Base-by-base conservation (phyloP, 306 rosid species). In the Sphenostylis stenocarpa region DNA sequence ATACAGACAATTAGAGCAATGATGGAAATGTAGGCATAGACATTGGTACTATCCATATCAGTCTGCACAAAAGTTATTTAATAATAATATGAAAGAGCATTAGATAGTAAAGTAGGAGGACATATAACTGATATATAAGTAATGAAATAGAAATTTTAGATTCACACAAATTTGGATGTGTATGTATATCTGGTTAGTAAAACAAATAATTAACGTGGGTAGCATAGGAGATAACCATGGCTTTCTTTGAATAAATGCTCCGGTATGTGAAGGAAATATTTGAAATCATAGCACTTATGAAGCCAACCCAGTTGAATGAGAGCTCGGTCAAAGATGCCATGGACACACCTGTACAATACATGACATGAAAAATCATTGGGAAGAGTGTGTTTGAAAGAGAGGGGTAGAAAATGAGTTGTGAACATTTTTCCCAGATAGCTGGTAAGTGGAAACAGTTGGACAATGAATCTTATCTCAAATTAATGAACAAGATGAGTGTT, bases 291-390 rank as follows among this genome's bases (percentile, higher is more conserved):
- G 98, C 98, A 83, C 97, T 94, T 31, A 87, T 78, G 79, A 94
- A 94, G 28, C 98, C 98, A 14, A 63, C 53, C 98, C 97, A 94
- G 80, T 94, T 94, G 87, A 94, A 94, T 23, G 98, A 94, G 29
- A 94, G 96, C 82, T 94, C 98, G 43, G 98, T 94, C 83, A 94
- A 73, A 20, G 98, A 94, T 77, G 98, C 98, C 91, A 94, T 86
- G 63, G 98, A 86, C 73, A 94, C 98, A 85, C 98, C 98, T 94
- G 80, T 38, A 73, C 28, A 81, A 76, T 31, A 57, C 45, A 33
- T 44, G 29, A 53, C 45, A 67, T 48, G 29, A 15, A 70, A 63
- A 60, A 57, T n/a, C n/a, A n/a, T n/a, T n/a, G n/a, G n/a, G n/a
- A n/a, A n/a, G n/a, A n/a, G n/a, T n/a, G n/a, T n/a, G n/a, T n/a